Base-by-base conservation (phyloP, 2,329 filamentous ascomycete species). In the Parasarocladium wereldwijsianum region DNA sequence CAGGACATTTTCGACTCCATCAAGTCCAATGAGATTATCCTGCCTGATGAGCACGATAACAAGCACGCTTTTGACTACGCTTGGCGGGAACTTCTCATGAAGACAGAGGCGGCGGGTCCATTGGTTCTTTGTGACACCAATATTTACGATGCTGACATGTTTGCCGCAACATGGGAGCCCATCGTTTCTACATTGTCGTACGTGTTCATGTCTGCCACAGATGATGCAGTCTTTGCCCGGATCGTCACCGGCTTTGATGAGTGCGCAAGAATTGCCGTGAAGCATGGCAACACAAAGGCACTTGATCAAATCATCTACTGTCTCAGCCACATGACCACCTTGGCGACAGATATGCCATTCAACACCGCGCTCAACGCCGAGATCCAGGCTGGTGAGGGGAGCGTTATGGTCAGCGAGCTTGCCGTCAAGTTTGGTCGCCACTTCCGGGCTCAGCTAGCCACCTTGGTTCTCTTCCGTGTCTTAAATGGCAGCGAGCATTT, bases 171-270 rank as follows among this genome's bases (percentile, higher is more conserved):
- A 1, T 98, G 92, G 90, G 85, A 74, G 48, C 87, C 92, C 0
- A 85, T 98, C 29, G 69, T 98, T 21, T 86, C 90, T 4, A 96
- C 92, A 0, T 61, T 98, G 32, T 92, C 90, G 9, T 98, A 96
- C 47, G 90, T 98, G 4, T 98, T 98, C 59, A 93, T 96, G 78
- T 96, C 87, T 20, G 92, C 92, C 11, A 93, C 85, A 0, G 92
- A 98, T 46, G 90, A 98, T 50, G 68, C 87, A 1, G 90, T 98
- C 3, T 98, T 93, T 49, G 83, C 83, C 20, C 74, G 90, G 35
- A 81, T 98, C 12, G 84, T 96, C 17, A 82, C 82, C 27, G 90
- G 90, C 2, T 98, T 98, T 45, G 84, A 93, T 43, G 87, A 98
- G 51, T 96, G 87, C 50, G 86, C 90, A 12, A 78, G 83, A 35